phyloP scores from a whole-genome alignment of 805 yeast genomes.

The Yarrowia hollandica region DNA sequence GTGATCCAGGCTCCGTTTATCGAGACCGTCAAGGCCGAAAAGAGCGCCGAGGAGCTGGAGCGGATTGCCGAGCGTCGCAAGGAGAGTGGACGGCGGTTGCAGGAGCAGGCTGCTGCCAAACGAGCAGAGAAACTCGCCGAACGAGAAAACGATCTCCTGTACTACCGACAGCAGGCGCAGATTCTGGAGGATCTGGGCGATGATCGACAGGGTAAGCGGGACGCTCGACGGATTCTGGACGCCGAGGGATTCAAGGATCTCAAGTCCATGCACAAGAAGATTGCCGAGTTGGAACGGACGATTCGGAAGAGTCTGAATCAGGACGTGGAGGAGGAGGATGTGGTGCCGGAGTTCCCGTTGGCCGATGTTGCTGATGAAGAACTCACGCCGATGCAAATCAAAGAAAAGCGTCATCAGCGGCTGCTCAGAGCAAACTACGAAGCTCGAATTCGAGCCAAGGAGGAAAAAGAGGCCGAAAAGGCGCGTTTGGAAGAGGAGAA shows the following conservation, averaged over 20 bases:
- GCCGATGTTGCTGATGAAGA: conserved; percentile 84
- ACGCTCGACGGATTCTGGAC: conserved; percentile 55
- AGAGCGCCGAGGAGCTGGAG: conserved; percentile 79
- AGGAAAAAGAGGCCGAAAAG: conserved; percentile 69
- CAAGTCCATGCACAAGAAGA: conserved; percentile 65
- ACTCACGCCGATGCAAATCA: conserved; percentile 72
- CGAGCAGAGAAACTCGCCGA: conserved; percentile 77
- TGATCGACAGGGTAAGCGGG: conserved; percentile 48
- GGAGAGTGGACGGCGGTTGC: conserved; percentile 84
- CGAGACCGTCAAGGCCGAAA: conserved; percentile 59
- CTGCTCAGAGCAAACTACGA: conserved; percentile 84
- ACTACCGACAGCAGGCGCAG: conserved; percentile 50
- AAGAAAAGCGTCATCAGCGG: conserved; percentile 82
- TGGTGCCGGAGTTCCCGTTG: conserved; percentile 64
- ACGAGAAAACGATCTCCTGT: conserved; percentile 75
- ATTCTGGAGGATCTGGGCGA: conserved; percentile 53
- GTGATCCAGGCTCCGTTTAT: conserved; percentile 81
- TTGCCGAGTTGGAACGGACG: conserved; percentile 63
- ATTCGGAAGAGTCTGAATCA: conserved; percentile 65
- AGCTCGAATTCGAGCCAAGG: conserved; percentile 79
- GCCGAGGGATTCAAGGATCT: conserved; percentile 79
- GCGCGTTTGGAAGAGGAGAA: conserved; percentile 60
- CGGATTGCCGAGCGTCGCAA: conserved; percentile 73
- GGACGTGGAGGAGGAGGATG: conserved; percentile 58
- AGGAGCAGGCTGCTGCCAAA: conserved; percentile 87